Percentiles rank a stretch among this genome's conserved stretches.
phyloP scores from a whole-genome alignment of 75 land plant species.

The Adiantum capillusveneris region DNA sequence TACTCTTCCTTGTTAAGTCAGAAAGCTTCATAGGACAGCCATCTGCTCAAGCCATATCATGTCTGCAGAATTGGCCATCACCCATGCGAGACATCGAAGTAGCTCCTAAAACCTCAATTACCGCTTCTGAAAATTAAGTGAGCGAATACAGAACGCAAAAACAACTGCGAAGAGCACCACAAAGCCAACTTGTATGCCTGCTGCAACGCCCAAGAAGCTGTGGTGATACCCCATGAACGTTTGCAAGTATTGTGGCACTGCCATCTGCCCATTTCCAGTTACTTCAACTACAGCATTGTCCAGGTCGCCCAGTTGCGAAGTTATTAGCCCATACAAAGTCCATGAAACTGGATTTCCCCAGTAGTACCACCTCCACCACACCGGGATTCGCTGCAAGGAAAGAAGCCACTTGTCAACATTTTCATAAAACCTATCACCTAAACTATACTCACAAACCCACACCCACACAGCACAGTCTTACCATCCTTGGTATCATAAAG shows the following conservation, averaged over 20 bases:
- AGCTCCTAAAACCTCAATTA: no score
- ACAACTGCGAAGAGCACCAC: constrained; percentile 1
- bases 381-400: constrained; percentile 55
- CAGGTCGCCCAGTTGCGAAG: constrained; percentile 68
- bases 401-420: neutral
- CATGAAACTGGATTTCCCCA: constrained; percentile 86
- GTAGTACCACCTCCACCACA: constrained; percentile 97
- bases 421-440: neutral
- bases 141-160: constrained; percentile 3
- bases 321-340: constrained; percentile 80
- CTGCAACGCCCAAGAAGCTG: constrained; percentile 46
- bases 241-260: constrained; percentile 29
- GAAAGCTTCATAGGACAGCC: no score
- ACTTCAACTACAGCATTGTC: neutral
- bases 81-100: no score
- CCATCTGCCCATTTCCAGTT: constrained; percentile 10
- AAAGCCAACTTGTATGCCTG: neutral
- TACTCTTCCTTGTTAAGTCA: no score
- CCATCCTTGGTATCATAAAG: constrained; percentile 25
- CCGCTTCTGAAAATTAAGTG: constrained; percentile 7
- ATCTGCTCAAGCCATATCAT: no score
- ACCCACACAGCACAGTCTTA: neutral
- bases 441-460: neutral
- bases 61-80: no score
- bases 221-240: constrained; percentile 50